A percentile compares a stretch with the other conserved stretches of the same genome.
These are phyloP conservation scores for Sarocladiaceae sp. DNA, from an alignment of 2,329 filamentous ascomycete species.

Conservation along the genomic window DNA sequence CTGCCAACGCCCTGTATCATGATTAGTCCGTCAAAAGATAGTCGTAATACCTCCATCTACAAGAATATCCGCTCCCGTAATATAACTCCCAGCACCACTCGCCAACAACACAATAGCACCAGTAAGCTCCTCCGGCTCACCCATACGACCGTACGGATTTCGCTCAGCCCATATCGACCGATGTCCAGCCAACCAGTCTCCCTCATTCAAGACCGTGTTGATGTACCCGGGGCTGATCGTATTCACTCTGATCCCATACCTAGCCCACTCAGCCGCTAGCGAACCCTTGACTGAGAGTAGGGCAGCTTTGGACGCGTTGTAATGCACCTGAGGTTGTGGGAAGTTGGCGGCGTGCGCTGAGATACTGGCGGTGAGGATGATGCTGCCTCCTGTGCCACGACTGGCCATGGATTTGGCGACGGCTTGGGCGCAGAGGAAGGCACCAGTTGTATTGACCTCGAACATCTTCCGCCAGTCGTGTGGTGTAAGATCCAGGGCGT, in stretches of 20 bases:
- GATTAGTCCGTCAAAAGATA: background rate
- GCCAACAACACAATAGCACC: conserved; percentile 58
- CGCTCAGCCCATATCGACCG: conserved; percentile 52
- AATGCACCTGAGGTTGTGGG: conserved; percentile 67
- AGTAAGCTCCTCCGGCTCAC: conserved; percentile 56
- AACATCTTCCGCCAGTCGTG: conserved; percentile 59
- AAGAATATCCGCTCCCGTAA: conserved; percentile 62
- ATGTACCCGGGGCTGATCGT: conserved; percentile 71
- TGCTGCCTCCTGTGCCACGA: conserved; percentile 50
- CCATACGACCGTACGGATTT: conserved; percentile 64
- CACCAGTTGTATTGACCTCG: conserved; percentile 69
- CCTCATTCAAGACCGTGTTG: conserved; percentile 70
- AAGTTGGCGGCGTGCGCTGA: conserved; percentile 66
- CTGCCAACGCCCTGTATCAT: background rate
- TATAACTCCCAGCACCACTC: conserved; percentile 59
- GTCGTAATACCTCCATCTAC: conserved; percentile 51
- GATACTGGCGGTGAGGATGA: conserved; percentile 64
- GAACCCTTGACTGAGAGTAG: conserved; percentile 59
- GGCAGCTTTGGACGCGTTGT: conserved; percentile 69
- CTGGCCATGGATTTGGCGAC: conserved; percentile 47
- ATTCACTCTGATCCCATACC: conserved; percentile 67
- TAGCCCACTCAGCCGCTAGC: conserved; percentile 69
- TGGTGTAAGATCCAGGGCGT: conserved; percentile 55
- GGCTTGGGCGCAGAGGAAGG: conserved; percentile 67
- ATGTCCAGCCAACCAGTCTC: conserved; percentile 49